phyloP scores from a whole-genome alignment of 1,284 basidiomycete genomes.

The Melanopsichium pennsylvanicum region DNA sequence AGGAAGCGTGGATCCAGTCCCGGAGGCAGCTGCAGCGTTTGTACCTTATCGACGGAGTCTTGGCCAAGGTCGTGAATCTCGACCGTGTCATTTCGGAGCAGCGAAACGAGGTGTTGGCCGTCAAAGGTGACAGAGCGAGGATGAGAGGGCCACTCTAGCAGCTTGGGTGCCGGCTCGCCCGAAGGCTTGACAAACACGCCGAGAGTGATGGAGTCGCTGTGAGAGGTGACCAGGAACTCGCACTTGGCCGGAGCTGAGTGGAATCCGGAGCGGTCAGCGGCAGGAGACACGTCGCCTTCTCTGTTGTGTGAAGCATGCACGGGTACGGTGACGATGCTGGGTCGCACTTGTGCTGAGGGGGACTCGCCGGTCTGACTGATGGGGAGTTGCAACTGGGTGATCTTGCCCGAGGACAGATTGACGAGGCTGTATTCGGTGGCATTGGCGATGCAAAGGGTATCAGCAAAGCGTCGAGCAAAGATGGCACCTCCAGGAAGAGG shows the following conservation, averaged over 20 bases:
- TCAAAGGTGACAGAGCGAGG: slow-evolving; percentile 57
- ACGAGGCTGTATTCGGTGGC: slow-evolving; percentile 59
- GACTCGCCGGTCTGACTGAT: slow-evolving; percentile 59
- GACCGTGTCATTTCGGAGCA: slow-evolving; percentile 61
- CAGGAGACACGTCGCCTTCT: slow-evolving; percentile 18
- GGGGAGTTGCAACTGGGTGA: slow-evolving; percentile 58
- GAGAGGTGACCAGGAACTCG: slow-evolving; percentile 62
- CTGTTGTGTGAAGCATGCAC: not conserved
- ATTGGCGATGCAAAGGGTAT: slow-evolving; percentile 60
- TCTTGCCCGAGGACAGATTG: slow-evolving; percentile 41
- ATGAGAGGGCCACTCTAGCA: slow-evolving; percentile 64
- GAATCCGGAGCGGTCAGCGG: slow-evolving; percentile 2
- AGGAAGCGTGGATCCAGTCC: slow-evolving; percentile 55
- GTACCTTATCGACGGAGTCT: slow-evolving; percentile 37
- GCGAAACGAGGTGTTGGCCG: slow-evolving; percentile 45
- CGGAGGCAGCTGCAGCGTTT: slow-evolving; percentile 42
- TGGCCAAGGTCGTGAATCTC: slow-evolving; percentile 48
- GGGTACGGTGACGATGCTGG: slow-evolving; percentile 56
- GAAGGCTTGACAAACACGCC: slow-evolving; percentile 60
- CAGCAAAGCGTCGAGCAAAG: slow-evolving; percentile 54
- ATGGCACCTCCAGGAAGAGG: slow-evolving; percentile 58
- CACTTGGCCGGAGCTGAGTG: slow-evolving; percentile 12
- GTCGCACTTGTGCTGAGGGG: slow-evolving; percentile 55
- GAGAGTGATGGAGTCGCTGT: slow-evolving; percentile 55
- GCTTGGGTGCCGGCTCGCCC: slow-evolving; percentile 59